These are phyloP conservation scores for Solanum ahanhuiri DNA, from an alignment of 257 asterid species.

Conservation along the genomic window DNA sequence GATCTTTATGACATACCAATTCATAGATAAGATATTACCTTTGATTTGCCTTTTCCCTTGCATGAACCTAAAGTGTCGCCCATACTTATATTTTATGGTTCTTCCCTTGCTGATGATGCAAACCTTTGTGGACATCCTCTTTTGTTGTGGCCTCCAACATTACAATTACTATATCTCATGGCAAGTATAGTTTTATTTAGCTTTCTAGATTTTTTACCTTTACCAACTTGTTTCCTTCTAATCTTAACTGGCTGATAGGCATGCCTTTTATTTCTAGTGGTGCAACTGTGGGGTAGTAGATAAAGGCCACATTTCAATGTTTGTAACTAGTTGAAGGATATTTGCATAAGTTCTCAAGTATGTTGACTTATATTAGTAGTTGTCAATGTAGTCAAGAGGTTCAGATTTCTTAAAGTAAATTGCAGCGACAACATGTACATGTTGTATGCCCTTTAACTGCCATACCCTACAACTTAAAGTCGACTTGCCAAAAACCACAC, in stretches of 20 bases:
- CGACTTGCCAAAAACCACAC: no score
- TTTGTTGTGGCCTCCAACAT: background rate
- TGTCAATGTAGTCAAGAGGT: no score
- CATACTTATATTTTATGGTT: no score
- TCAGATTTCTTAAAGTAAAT: no score
- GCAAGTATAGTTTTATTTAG: background rate
- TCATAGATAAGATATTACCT: no score
- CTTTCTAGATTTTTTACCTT: background rate
- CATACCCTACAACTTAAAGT: no score
- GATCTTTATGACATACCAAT: no score
- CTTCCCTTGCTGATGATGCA: background rate
- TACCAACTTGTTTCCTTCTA: background rate
- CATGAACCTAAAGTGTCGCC: background rate
- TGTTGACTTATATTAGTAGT: no score
- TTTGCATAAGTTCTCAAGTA: no score
- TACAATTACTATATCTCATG: background rate
- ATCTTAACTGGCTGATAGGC: fast-evolving
- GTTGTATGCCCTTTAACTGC: no score
- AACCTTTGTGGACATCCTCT: background rate
- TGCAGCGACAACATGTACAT: no score
- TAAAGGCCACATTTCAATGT: background rate
- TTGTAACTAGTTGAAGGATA: no score
- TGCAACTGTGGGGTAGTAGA: background rate
- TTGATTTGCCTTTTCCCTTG: background rate
- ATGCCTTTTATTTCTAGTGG: background rate